Evolutionary conservation across 2,329 filamentous ascomycete genomes (phyloP), one percentile per base, ranked within the genome.

Genomic region (Stylonectria norvegica): DNA sequence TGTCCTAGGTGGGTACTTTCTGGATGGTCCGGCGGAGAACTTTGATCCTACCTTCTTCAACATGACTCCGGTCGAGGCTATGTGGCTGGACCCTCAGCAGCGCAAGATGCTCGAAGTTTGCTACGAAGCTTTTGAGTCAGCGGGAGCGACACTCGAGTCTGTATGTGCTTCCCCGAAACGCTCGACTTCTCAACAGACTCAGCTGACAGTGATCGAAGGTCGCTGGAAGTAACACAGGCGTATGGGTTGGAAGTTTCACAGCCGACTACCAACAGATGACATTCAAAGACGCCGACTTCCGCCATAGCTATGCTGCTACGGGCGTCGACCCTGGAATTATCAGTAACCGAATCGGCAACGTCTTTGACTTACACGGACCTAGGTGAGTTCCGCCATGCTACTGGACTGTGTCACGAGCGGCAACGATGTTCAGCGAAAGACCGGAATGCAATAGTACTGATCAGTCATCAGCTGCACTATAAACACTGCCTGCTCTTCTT

Each of bases 401-500:
- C 11, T 20, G 9, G 12, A 9, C 3, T 72, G 69, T 42, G 59
- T 74, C 46, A n/a, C n/a, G n/a, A n/a, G n/a, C n/a, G n/a, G n/a
- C n/a, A n/a, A n/a, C n/a, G n/a, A n/a, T n/a, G n/a, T n/a, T n/a
- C n/a, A n/a, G n/a, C n/a, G n/a, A n/a, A n/a, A n/a, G n/a, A n/a
- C n/a, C n/a, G n/a, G n/a, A n/a, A n/a, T n/a, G n/a, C n/a, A n/a
- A n/a, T n/a, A n/a, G n/a, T n/a, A n/a, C n/a, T n/a, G n/a, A n/a
- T n/a, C n/a, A n/a, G n/a, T n/a, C n/a, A n/a, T n/a, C n/a, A n/a
- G n/a, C n/a, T n/a, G n/a, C n/a, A 73, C 69, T 0, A 58, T 77
- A n/a, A 72, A 77, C 35, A 76, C 74, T 0, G 75, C 70, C 10
- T 78, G 74, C 53, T 75, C 71, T 3, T 65, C 66, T 12, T 67